Conservation (phyloP, 768 basidiomycete genomes). For the Termitomyces sp. region DNA sequence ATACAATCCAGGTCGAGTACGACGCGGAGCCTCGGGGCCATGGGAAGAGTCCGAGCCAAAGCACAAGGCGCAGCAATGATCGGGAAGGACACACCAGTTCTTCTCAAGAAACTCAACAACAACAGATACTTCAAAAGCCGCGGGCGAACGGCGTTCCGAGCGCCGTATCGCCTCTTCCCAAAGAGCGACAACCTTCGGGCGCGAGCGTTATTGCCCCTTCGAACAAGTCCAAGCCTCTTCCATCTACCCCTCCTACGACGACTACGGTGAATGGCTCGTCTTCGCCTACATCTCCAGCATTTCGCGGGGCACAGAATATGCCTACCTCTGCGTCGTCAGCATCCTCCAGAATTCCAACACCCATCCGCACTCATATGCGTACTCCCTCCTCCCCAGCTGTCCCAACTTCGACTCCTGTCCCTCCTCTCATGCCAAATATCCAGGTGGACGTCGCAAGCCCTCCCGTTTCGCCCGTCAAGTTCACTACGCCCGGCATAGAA, state of each 20-base stretch:
- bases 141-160: constrained; percentile 4
- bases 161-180: constrained; percentile 16
- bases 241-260: constrained; percentile 10
- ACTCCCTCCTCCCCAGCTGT: constrained; percentile 9
- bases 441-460: constrained; percentile 37
- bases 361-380: constrained; percentile 4
- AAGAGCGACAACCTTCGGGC: constrained; percentile 28
- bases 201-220: constrained; percentile 3
- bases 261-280: background rate
- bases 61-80: constrained; percentile 29
- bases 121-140: background rate
- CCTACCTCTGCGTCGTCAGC: background rate
- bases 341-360: constrained; percentile 5
- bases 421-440: constrained; percentile 23
- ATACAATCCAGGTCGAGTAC: constrained; percentile 98
- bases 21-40: constrained; percentile 45
- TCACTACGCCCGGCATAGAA: constrained; percentile 10
- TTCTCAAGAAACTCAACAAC: background rate
- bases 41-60: constrained; percentile 17
- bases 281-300: background rate
- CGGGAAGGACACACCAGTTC: constrained; percentile 10
- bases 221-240: constrained; percentile 31
- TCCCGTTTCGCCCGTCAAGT: constrained; percentile 28
- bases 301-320: background rate
- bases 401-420: background rate